phyloP scores from a whole-genome alignment of 441 rosid species.

The Arabidopsis lyrata region DNA sequence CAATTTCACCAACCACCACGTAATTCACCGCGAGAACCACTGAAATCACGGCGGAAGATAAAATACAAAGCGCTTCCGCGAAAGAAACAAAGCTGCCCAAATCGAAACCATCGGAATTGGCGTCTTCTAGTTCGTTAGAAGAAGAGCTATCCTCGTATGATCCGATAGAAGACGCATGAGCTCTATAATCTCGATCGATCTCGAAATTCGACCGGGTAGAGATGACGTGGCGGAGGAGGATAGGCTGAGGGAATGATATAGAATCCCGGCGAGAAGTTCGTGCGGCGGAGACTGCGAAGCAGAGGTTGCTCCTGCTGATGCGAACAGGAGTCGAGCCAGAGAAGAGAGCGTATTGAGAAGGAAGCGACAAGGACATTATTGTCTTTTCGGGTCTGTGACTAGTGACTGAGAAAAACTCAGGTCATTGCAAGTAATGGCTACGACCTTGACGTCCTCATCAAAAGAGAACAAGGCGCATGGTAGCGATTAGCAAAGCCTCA shows the following conservation, averaged over 20 bases:
- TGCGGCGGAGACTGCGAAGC: conserved; percentile 42
- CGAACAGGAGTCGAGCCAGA: conserved; percentile 45
- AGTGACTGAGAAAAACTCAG: conserved; percentile 12
- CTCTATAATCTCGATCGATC: conserved; percentile 17
- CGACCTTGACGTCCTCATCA: neutral
- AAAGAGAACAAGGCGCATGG: neutral
- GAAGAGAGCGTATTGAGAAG: conserved; percentile 53
- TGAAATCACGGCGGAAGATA: conserved; percentile 63
- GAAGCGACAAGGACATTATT: conserved; percentile 55
- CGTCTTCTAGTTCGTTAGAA: conserved; percentile 35
- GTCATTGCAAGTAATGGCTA: conserved; percentile 25
- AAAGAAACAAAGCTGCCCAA: conserved; percentile 61
- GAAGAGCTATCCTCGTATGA: conserved; percentile 51
- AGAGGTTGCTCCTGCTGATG: conserved; percentile 46
- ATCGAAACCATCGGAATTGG: conserved; percentile 39
- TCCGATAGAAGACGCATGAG: conserved; percentile 42
- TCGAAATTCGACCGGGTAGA: conserved; percentile 24
- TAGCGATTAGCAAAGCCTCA: neutral
- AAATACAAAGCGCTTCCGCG: conserved; percentile 61
- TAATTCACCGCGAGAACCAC: conserved; percentile 58
- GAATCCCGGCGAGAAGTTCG: conserved; percentile 36
- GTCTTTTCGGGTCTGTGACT: conserved; percentile 34
- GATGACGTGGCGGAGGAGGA: conserved; percentile 39
- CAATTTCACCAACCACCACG: conserved; percentile 51
- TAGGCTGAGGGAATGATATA: conserved; percentile 40